A percentile compares a stretch with the other conserved stretches of the same genome.
These are phyloP conservation scores for Aquilaria yunnanensis DNA, from an alignment of 345 rosid genomes.

Conservation along the genomic window DNA sequence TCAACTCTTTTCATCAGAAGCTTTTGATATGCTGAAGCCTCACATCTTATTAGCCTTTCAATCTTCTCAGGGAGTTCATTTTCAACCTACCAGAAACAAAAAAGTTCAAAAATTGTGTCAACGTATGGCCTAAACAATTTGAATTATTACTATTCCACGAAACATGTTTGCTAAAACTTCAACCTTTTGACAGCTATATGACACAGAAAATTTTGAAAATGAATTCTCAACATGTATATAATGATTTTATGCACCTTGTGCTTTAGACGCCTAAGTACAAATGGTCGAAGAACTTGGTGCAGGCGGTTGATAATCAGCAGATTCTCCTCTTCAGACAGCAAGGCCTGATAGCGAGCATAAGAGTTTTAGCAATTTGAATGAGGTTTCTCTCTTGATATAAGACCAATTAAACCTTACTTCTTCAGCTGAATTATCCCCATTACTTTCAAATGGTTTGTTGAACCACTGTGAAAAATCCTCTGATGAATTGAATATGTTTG, in stretches of 20 bases:
- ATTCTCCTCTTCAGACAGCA: slow-evolving; percentile 92
- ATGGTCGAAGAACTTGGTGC: slow-evolving; percentile 95
- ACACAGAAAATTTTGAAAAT: not conserved
- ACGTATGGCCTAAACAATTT: too few species aligned
- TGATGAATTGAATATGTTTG: slow-evolving; percentile 87
- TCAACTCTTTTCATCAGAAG: slow-evolving; percentile 92
- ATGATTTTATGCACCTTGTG: slow-evolving; percentile 57
- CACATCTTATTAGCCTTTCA: slow-evolving; percentile 84
- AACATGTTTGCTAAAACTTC: slow-evolving; percentile 1
- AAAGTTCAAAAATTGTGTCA: not conserved
- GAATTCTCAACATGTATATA: slow-evolving; percentile 8
- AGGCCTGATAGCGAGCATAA: slow-evolving; percentile 42
- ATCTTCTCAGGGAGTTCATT: slow-evolving; percentile 87
- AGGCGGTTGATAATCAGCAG: slow-evolving; percentile 85
- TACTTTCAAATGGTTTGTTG: slow-evolving; percentile 90
- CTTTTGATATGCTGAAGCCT: slow-evolving; percentile 94
- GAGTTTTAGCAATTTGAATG: slow-evolving; percentile 8
- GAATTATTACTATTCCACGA: not conserved
- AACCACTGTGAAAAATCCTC: slow-evolving; percentile 98
- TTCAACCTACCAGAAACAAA: slow-evolving; percentile 55
- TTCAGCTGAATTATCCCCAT: slow-evolving; percentile 79
- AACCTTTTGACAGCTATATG: not conserved
- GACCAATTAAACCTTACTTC: slow-evolving; percentile 43
- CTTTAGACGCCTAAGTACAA: slow-evolving; percentile 86
- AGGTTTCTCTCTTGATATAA: slow-evolving; percentile 7